Conservation (phyloP, 2,329 filamentous ascomycete species). For the Metarhizium brunneum region DNA sequence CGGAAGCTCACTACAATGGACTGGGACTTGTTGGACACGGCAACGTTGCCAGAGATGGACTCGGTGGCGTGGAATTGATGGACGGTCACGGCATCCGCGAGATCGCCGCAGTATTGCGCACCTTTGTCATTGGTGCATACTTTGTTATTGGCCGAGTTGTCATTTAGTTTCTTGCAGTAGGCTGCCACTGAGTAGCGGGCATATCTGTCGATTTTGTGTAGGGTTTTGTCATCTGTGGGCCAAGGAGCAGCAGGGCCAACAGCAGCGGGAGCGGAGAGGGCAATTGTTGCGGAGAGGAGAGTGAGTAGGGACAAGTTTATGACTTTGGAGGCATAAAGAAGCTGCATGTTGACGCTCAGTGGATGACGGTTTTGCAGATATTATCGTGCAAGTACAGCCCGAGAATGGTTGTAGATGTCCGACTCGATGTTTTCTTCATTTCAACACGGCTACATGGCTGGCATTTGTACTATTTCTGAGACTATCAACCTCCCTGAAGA, state of each 20-base stretch:
- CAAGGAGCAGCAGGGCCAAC: not conserved
- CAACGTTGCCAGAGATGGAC: not conserved
- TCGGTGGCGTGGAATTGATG: not conserved
- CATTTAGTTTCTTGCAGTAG: not conserved
- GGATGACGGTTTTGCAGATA: not conserved
- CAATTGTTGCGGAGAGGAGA: not conserved
- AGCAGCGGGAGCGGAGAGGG: not conserved
- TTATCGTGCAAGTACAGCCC: no score
- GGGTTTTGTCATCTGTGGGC: not conserved
- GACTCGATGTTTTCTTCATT: not conserved
- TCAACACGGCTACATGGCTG: not conserved
- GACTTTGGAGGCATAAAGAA: not conserved
- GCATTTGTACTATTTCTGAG: not conserved
- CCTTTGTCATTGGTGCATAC: not conserved
- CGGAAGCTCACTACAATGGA: not conserved
- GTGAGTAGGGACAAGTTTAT: not conserved
- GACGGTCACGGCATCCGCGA: not conserved
- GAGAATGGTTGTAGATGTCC: no score
- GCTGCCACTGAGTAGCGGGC: not conserved
- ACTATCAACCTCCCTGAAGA: no score
- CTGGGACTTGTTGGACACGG: not conserved
- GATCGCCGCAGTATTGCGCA: not conserved
- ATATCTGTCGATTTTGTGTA: not conserved
- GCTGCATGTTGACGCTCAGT: not conserved
- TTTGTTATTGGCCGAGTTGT: not conserved